A percentile compares a stretch with the other conserved stretches of the same genome.
phyloP scores from a whole-genome alignment of 169 alveolate genomes.

The Amoebophrya sp. region DNA sequence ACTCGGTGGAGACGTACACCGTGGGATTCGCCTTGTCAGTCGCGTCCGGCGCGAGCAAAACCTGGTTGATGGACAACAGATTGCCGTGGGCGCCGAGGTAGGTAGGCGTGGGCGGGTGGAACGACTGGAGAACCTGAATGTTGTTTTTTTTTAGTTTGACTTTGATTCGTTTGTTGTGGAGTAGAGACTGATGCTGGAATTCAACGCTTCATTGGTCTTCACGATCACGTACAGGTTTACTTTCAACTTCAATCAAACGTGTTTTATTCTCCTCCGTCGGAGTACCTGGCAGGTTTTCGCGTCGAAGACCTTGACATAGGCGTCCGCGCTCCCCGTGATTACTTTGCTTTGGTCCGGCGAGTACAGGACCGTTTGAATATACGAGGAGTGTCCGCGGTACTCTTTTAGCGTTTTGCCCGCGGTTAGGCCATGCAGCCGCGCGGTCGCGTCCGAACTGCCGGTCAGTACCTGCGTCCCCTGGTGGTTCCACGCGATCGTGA shows the following conservation, averaged over 20 bases:
- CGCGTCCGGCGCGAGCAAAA: background rate
- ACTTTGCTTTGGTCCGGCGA: background rate
- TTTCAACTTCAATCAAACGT: too few species aligned
- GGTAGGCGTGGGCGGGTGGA: background rate
- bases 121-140: background rate
- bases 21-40: background rate
- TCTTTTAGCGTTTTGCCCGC: background rate
- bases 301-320: background rate
- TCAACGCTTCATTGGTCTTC: too few species aligned
- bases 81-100: background rate
- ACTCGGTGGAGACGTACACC: background rate
- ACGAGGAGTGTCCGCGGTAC: background rate
- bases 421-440: background rate
- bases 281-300: background rate
- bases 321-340: background rate
- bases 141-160: too few species aligned
- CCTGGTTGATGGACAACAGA: background rate
- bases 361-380: background rate
- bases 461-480: background rate
- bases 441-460: background rate
- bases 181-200: too few species aligned
- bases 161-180: too few species aligned
- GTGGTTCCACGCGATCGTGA: background rate
- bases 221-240: too few species aligned
- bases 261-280: too few species aligned